Percentiles rank a stretch among this genome's conserved stretches.
These are phyloP conservation scores for Cordyceps javanica DNA, from an alignment of 2,329 filamentous ascomycete genomes.

Conservation along the genomic window DNA sequence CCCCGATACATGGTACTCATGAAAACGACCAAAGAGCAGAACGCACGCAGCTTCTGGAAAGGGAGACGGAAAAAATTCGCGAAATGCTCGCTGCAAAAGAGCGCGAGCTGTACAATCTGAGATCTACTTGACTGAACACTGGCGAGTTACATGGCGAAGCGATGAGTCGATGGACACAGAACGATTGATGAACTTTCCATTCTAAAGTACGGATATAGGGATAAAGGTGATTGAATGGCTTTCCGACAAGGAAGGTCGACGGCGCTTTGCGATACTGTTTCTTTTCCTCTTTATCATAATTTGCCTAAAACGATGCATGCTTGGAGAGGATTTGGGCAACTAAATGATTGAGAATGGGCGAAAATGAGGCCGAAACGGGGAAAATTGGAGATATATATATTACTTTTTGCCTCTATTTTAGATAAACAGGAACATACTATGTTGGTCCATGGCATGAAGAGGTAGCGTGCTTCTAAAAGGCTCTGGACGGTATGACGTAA, in stretches of 20 bases:
- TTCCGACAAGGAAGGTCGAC: background rate
- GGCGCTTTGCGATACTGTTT: background rate
- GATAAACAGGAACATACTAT: background rate
- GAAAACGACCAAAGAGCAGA: slow-evolving; percentile 51
- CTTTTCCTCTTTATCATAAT: no score
- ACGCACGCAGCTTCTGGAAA: slow-evolving; percentile 58
- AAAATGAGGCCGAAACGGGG: background rate
- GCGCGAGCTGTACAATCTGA: slow-evolving; percentile 46
- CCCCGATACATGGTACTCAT: slow-evolving; percentile 31
- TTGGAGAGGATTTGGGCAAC: background rate
- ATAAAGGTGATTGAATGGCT: background rate
- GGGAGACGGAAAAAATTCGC: slow-evolving; percentile 72
- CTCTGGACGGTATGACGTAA: no score
- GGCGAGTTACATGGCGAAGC: background rate
- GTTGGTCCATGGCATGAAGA: no score
- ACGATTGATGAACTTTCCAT: slow-evolving; percentile 6
- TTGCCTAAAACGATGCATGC: no score
- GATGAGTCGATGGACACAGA: background rate
- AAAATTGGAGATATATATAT: background rate
- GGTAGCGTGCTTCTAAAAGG: background rate
- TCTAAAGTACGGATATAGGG: background rate
- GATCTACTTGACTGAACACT: background rate
- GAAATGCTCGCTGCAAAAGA: slow-evolving; percentile 68
- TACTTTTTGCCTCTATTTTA: background rate
- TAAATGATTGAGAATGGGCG: background rate